Percentiles rank a stretch among this genome's conserved stretches.
These are phyloP conservation scores for Neovahlkampfia damariscottae DNA, from an alignment of 78 protist genomes.

Conservation along the genomic window DNA sequence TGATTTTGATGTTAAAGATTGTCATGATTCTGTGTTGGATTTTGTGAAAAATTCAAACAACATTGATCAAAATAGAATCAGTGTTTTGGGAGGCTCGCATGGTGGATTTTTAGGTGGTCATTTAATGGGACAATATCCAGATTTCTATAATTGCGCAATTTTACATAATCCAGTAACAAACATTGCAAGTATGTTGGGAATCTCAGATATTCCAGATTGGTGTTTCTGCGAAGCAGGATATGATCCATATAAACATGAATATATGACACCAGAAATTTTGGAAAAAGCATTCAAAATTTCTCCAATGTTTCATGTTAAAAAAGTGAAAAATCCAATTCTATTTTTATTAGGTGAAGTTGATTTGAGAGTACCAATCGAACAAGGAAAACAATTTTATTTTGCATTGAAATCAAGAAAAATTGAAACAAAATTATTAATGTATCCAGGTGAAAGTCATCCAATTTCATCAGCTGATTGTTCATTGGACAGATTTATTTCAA, in stretches of 20 bases:
- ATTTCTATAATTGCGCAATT: background rate
- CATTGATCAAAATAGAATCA: background rate
- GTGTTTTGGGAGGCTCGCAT: slow-evolving; percentile 25
- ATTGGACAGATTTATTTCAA: background rate
- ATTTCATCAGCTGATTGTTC: background rate
- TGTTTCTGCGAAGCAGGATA: background rate
- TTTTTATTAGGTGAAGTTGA: background rate
- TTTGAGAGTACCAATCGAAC: background rate
- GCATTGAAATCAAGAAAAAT: background rate
- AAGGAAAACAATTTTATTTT: background rate
- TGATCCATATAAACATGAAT: background rate
- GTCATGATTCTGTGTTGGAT: background rate
- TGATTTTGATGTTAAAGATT: background rate
- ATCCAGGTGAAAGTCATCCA: background rate
- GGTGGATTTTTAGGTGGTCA: slow-evolving; percentile 39
- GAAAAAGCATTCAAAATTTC: background rate
- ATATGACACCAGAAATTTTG: background rate
- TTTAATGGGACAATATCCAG: slow-evolving; percentile 15
- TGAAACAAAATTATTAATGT: background rate
- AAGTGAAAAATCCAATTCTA: background rate
- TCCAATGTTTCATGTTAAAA: background rate
- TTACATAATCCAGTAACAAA: slow-evolving; percentile 37
- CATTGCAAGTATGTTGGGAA: slow-evolving; percentile 15
- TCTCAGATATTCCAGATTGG: slow-evolving; percentile 44
- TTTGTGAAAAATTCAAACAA: no score